Conservation (phyloP, 106 monocot species). For the Phalaenopsis aphrodite region DNA sequence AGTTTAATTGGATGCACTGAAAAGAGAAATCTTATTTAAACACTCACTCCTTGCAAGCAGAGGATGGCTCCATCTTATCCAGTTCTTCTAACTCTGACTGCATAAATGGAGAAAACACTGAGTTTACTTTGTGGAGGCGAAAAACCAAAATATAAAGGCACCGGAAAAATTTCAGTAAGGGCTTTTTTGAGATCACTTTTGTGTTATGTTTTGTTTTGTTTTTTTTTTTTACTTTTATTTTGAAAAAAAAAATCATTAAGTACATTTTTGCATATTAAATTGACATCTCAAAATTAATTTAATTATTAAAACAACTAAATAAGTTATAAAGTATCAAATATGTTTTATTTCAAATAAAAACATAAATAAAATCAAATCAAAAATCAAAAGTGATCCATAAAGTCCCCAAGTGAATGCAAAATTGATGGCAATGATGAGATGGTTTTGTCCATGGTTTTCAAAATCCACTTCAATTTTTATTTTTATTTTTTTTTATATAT, state of each 20-base stretch:
- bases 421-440: not conserved
- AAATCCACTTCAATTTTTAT: not conserved
- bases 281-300: too few species aligned
- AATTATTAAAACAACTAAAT: too few species aligned
- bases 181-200: too few species aligned
- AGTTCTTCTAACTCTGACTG: constrained; percentile 12
- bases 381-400: too few species aligned
- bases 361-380: too few species aligned
- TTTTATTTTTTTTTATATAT: not conserved
- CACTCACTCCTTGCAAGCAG: constrained; percentile 10
- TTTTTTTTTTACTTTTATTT: too few species aligned
- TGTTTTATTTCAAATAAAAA: too few species aligned
- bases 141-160: not conserved
- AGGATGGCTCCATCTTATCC: constrained; percentile 11
- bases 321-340: too few species aligned
- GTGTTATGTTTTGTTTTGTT: too few species aligned
- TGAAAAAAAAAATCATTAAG: too few species aligned
- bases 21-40: not conserved
- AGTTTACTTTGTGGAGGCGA: not conserved
- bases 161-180: not conserved
- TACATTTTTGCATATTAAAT: too few species aligned
- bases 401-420: not conserved
- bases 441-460: not conserved
- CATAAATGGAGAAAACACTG: not conserved
- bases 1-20: too few species aligned